Evolutionary conservation across 345 rosid genomes (phyloP).

Genomic region (Mallotus nudiflorus): DNA sequence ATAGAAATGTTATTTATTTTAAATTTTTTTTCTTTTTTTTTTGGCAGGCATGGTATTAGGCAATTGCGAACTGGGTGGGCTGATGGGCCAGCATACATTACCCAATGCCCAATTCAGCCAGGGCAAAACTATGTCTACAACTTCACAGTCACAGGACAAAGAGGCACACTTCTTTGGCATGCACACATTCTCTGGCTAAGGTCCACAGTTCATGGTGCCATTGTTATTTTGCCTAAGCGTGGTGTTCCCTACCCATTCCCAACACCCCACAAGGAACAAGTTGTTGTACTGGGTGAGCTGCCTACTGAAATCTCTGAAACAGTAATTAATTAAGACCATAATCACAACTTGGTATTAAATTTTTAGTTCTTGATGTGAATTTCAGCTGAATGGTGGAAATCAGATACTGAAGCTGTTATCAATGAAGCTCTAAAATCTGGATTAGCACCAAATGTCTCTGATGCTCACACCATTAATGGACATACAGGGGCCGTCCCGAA

Average conservation of each 20-base stretch:
- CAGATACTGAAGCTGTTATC: conserved; percentile 55
- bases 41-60: conserved; percentile 70
- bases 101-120: conserved; percentile 75
- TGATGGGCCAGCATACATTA: conserved; percentile 79
- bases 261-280: conserved; percentile 51
- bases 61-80: conserved; percentile 83
- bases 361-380: not conserved
- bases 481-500: conserved; percentile 52
- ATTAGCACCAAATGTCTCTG: conserved; percentile 62
- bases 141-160: conserved; percentile 58
- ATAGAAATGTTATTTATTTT: no score
- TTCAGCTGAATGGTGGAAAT: conserved; percentile 79
- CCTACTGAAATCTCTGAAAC: not conserved
- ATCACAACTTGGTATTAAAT: not conserved
- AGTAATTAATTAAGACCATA: no score
- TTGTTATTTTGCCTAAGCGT: conserved; percentile 62
- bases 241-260: conserved; percentile 70
- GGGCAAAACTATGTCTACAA: conserved; percentile 56
- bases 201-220: conserved; percentile 63
- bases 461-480: conserved; percentile 78
- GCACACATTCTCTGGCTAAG: conserved; percentile 77
- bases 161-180: conserved; percentile 76
- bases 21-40: no score
- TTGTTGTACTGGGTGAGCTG: conserved; percentile 54
- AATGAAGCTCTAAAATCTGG: conserved; percentile 56